Percentiles rank a stretch among this genome's conserved stretches.
phyloP scores from a whole-genome alignment of 2,329 filamentous ascomycete species.

The Arthrobotrys musiformis region DNA sequence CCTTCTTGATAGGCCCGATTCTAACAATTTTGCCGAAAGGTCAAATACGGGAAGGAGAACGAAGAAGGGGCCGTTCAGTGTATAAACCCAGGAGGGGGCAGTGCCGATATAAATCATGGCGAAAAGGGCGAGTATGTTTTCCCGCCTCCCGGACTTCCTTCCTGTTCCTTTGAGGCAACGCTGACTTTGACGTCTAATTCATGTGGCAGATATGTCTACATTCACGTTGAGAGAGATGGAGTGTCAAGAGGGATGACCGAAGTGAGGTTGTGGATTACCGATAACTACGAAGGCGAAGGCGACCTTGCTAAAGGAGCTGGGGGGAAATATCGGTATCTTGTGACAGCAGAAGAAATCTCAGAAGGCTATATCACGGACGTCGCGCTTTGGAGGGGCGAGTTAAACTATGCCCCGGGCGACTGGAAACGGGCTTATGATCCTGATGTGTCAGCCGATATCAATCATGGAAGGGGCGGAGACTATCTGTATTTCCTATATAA shows the following conservation, averaged over 20 bases:
- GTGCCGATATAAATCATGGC: not conserved
- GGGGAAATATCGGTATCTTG: not conserved
- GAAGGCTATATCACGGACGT: not conserved
- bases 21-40: not conserved
- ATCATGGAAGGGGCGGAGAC: not conserved
- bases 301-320: not conserved
- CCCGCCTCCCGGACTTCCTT: not conserved
- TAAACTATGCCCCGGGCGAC: not conserved
- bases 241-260: not conserved
- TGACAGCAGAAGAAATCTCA: not conserved
- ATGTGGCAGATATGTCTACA: not conserved
- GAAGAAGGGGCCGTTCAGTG: not conserved
- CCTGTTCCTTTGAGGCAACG: no score
- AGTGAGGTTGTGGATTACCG: not conserved
- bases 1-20: not conserved
- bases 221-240: not conserved
- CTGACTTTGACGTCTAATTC: no score
- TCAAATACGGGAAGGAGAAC: not conserved
- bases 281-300: not conserved
- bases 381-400: not conserved
- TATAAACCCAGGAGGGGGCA: not conserved
- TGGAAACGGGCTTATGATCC: conserved; percentile 4
- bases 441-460: not conserved
- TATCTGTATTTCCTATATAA: not conserved
- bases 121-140: not conserved